Conservation (phyloP, 106 monocot genomes). For the Dendrobium officinale region DNA sequence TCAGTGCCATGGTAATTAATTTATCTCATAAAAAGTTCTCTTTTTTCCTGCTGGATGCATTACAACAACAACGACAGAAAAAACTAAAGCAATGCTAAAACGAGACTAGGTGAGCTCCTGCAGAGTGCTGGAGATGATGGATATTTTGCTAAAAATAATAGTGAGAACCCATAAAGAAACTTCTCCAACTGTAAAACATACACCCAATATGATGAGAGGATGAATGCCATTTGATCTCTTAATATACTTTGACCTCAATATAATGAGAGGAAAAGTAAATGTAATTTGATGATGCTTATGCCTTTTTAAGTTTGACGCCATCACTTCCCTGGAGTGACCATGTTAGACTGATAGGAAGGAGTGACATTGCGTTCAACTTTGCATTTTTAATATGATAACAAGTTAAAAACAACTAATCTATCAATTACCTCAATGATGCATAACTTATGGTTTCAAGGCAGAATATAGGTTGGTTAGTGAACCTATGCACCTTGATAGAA, state of each 20-base stretch:
- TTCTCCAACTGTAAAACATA: not conserved
- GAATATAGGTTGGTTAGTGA: no score
- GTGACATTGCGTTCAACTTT: no score
- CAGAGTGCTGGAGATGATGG: not conserved
- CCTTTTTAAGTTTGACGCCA: not conserved
- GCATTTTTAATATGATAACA: no score
- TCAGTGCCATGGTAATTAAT: constrained; percentile 63
- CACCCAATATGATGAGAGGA: not conserved
- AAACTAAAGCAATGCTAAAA: not conserved
- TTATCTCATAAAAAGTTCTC: not conserved
- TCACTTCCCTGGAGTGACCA: not conserved
- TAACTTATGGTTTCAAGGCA: no score
- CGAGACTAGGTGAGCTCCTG: not conserved
- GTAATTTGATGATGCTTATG: not conserved
- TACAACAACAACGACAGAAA: not conserved
- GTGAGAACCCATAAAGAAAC: not conserved
- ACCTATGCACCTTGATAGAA: no score
- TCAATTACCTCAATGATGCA: no score
- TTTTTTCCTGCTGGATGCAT: constrained; percentile 1
- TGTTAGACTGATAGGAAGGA: not conserved
- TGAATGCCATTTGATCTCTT: not conserved
- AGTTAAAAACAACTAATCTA: no score
- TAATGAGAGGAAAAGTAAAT: not conserved
- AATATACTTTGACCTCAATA: not conserved
- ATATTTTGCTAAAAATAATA: not conserved